A percentile compares a stretch with the other conserved stretches of the same genome.
These are phyloP conservation scores for Talaromyces sp. DNA, from an alignment of 2,329 filamentous ascomycete species.

Conservation along the genomic window DNA sequence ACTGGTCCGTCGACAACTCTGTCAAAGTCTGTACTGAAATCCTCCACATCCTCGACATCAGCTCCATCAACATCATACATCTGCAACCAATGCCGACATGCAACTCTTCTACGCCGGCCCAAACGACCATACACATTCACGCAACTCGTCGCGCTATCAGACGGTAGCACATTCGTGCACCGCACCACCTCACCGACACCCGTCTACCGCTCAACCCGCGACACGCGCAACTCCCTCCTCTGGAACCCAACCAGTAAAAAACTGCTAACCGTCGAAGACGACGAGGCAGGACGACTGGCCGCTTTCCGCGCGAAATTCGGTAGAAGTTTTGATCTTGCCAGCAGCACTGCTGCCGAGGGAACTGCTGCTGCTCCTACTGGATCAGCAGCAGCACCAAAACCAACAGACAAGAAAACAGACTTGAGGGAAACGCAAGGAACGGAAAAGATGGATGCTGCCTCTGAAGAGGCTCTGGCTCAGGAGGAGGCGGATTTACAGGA, in stretches of 20 bases:
- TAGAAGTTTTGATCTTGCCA: constrained; percentile 67
- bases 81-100: constrained; percentile 65
- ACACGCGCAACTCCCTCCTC: constrained; percentile 79
- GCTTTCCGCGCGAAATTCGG: constrained; percentile 85
- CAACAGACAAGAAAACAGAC: constrained; percentile 24
- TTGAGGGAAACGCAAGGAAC: constrained; percentile 25
- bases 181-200: constrained; percentile 49
- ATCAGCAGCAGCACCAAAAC: constrained; percentile 16
- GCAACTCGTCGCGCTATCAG: constrained; percentile 87
- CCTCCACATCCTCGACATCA: constrained; percentile 23
- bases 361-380: constrained; percentile 24
- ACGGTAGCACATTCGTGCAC: constrained; percentile 70
- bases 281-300: constrained; percentile 84
- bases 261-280: constrained; percentile 82
- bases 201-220: constrained; percentile 63
- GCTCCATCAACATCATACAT: constrained; percentile 40
- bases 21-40: constrained; percentile 2
- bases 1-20: constrained; percentile 15
- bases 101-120: constrained; percentile 80
- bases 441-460: constrained; percentile 40
- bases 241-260: constrained; percentile 86
- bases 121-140: constrained; percentile 93
- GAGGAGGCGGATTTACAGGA: constrained; percentile 46
- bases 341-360: constrained; percentile 29
- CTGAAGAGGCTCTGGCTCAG: constrained; percentile 31